phyloP scores from a whole-genome alignment of 495 filamentous ascomycete species.

The Amphirosellinia nigrospora region DNA sequence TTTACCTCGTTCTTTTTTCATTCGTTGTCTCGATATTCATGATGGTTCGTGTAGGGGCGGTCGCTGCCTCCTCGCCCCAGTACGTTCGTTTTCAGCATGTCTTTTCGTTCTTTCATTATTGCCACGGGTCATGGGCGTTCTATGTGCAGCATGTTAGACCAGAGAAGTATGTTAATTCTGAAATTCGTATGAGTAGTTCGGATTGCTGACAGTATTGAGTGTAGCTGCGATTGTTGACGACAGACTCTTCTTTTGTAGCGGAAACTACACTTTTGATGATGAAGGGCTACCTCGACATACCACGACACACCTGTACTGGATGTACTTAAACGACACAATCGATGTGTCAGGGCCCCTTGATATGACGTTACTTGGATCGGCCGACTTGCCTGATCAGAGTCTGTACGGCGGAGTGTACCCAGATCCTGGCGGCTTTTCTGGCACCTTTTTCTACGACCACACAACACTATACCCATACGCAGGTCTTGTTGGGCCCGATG shows the following conservation, averaged over 20 bases:
- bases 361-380: constrained; percentile 12
- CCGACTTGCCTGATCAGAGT: constrained; percentile 5
- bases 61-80: not conserved
- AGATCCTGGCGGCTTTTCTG: constrained; percentile 11
- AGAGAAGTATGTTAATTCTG: constrained; percentile 4
- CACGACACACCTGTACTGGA: constrained; percentile 23
- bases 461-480: constrained; percentile 26
- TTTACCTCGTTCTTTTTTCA: not conserved
- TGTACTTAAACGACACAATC: constrained; percentile 19
- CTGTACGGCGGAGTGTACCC: constrained; percentile 5
- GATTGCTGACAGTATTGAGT: not conserved
- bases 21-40: constrained; percentile 2
- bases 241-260: constrained; percentile 28
- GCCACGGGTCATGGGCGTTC: not conserved
- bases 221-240: constrained; percentile 29
- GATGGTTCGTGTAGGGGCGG: not conserved
- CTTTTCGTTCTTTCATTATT: not conserved
- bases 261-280: constrained; percentile 30
- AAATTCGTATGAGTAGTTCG: not conserved
- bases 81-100: not conserved
- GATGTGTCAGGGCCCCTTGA: constrained; percentile 21
- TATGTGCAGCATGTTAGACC: constrained; percentile 11
- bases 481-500: constrained; percentile 21
- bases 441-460: constrained; percentile 29
- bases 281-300: constrained; percentile 16